Percentiles rank a stretch among this genome's conserved stretches.
These are phyloP conservation scores for Suhomyces kunorum DNA, from an alignment of 1,139 yeast species.

Conservation along the genomic window DNA sequence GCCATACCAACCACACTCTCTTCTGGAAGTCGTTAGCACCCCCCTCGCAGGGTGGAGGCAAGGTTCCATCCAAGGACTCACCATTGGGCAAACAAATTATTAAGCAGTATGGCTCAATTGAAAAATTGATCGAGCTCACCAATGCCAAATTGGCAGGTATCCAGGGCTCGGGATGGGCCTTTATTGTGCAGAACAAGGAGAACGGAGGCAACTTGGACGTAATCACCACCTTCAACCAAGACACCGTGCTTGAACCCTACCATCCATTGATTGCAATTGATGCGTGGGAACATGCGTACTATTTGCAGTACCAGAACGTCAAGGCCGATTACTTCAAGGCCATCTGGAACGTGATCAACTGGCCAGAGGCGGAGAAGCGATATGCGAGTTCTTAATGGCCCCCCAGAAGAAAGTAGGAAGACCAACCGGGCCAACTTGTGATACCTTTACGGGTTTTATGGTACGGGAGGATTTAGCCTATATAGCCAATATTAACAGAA, in stretches of 20 bases:
- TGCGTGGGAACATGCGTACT: conserved; percentile 56
- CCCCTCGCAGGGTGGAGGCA: conserved; percentile 40
- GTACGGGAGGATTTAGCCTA: too few species aligned
- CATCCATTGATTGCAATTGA: conserved; percentile 50
- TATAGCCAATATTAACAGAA: too few species aligned
- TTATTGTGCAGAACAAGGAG: conserved; percentile 44
- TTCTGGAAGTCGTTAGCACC: conserved; percentile 52
- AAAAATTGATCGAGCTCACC: conserved; percentile 39
- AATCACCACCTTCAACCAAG: conserved; percentile 48
- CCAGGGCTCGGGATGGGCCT: conserved; percentile 55
- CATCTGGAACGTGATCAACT: conserved; percentile 51
- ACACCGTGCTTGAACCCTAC: conserved; percentile 43
- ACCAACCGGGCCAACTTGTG: conserved; percentile 4
- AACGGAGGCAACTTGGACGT: conserved; percentile 44
- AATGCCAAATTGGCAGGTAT: conserved; percentile 45
- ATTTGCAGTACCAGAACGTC: conserved; percentile 50
- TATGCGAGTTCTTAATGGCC: conserved; percentile 15
- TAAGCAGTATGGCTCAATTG: conserved; percentile 45
- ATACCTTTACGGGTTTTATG: too few species aligned
- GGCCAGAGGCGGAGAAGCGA: conserved; percentile 49
- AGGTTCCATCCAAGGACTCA: conserved; percentile 36
- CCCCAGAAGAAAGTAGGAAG: neutral
- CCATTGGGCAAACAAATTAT: conserved; percentile 37
- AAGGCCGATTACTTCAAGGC: conserved; percentile 51
- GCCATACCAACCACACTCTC: conserved; percentile 46